A percentile compares a stretch with the other conserved stretches of the same genome.
These are phyloP conservation scores for Beauveria australis DNA, from an alignment of 2,329 filamentous ascomycete genomes.

Conservation along the genomic window DNA sequence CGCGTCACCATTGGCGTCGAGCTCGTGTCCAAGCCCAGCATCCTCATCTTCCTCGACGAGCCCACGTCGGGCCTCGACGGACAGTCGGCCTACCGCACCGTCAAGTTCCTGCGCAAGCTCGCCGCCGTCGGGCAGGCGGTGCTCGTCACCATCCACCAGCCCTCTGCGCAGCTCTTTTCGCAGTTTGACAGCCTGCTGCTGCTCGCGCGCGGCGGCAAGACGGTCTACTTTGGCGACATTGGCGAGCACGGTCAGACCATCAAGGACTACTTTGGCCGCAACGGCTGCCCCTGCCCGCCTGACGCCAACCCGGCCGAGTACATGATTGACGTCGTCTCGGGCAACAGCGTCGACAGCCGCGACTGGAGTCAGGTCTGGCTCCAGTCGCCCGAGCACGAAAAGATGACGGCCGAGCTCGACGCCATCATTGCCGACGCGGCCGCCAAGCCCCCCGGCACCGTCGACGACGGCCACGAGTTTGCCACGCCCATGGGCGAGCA, in stretches of 20 bases:
- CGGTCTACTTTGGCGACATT: constrained; percentile 60
- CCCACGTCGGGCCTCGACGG: constrained; percentile 60
- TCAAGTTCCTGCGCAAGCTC: constrained; percentile 58
- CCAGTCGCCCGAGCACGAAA: constrained; percentile 50
- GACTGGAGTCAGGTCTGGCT: constrained; percentile 67
- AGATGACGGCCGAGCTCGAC: constrained; percentile 54
- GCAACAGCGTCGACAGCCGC: constrained; percentile 29
- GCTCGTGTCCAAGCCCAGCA: constrained; percentile 51
- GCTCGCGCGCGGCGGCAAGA: constrained; percentile 56
- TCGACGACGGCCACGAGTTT: constrained; percentile 57
- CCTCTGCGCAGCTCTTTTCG: constrained; percentile 57
- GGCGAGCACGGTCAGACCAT: constrained; percentile 47
- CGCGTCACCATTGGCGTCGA: constrained; percentile 54
- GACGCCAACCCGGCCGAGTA: constrained; percentile 67
- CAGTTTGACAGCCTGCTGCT: constrained; percentile 59
- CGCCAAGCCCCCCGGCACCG: constrained; percentile 30
- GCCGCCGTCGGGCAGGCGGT: constrained; percentile 60
- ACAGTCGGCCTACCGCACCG: constrained; percentile 56
- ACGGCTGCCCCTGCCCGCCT: constrained; percentile 54
- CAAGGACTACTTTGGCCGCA: constrained; percentile 55
- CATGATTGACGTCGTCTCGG: constrained; percentile 57
- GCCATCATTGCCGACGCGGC: constrained; percentile 49
- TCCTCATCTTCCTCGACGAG: constrained; percentile 54
- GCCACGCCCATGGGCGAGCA: constrained; percentile 60
- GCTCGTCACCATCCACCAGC: constrained; percentile 63